Conservation (phyloP, 306 rosid species). For the Dryas octopetala region DNA sequence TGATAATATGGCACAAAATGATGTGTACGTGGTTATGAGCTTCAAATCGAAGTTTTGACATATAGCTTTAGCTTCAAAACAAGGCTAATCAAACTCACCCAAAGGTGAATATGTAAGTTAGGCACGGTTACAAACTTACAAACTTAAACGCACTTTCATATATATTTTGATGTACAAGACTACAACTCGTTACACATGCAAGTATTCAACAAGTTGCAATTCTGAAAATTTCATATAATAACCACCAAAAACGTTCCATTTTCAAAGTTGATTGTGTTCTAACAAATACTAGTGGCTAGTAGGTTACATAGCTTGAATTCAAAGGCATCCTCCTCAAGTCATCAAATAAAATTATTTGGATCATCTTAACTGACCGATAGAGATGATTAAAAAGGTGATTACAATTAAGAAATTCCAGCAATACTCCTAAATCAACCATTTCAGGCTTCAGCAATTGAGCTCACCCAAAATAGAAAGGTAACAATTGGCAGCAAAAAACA, state of each 20-base stretch:
- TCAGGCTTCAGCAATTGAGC: background rate
- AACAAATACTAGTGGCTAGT: too few relatives aligned
- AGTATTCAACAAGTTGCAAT: background rate
- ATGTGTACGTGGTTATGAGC: background rate
- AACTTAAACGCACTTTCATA: too few relatives aligned
- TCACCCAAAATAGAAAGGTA: background rate
- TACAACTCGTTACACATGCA: background rate
- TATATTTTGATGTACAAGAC: too few relatives aligned
- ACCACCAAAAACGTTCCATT: background rate
- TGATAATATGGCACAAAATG: background rate
- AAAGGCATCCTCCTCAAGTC: too few relatives aligned
- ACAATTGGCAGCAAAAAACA: background rate
- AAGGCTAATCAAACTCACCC: background rate
- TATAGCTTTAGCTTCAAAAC: background rate
- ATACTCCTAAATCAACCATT: background rate
- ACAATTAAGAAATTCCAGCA: too few relatives aligned
- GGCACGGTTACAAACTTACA: too few relatives aligned
- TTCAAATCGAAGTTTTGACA: background rate
- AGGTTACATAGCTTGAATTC: too few relatives aligned
- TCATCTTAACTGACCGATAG: too few relatives aligned
- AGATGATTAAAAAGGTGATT: too few relatives aligned
- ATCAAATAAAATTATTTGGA: too few relatives aligned
- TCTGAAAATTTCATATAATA: background rate
- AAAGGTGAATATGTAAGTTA: too few relatives aligned
- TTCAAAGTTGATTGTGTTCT: too few relatives aligned